Evolutionary conservation across 345 rosid species (phyloP), one percentile per base, ranked within the genome.

Genomic region (Erucastrum elatum): DNA sequence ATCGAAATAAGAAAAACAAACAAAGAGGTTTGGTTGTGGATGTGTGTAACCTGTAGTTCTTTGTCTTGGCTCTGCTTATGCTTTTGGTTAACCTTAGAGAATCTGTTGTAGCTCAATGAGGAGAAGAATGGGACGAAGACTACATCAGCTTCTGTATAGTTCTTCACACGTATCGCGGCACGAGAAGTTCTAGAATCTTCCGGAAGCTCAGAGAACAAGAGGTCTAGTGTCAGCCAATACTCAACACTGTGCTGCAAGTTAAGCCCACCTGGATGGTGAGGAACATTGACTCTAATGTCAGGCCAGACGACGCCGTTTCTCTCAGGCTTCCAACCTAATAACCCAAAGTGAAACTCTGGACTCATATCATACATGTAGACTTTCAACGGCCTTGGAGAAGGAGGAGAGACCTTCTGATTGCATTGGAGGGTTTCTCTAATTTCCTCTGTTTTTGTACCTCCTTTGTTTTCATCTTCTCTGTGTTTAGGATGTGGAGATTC

Each of bases 161-260:
- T 91, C 67, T 26, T 87, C 3, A 95, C 99, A 74, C 96, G 90
- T 9, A 87, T 73, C 6, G 90, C 98, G 8, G 87, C 84, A 27
- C 85, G 84, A 37, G 85, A 84, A 13, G 78, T 79, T 70, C 76
- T 70, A 27, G 89, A 83, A 63, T 80, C 82, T 12, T 77, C 80
- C 6, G 89, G 77, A 69, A 84, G 44, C 78, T 93, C 96, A 2
- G 97, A 91, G 70, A 89, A 87, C 33, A 95, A 89, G 41, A 95
- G 92, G 82, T 95, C 97, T 71, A 95, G 37, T 30, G 98, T 93
- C 15, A 95, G 82, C 99, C 99, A 95, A 75, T 91, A 95, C 74
- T 93, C 99, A 51, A 93, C 85, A 77, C 99, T 95, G 39, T 95
- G 98, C 25, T 95, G 98, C 93, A 93, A 78, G 80, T 95, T 95